phyloP scores from a whole-genome alignment of 345 rosid genomes.

The Hibiscus mutabilis region DNA sequence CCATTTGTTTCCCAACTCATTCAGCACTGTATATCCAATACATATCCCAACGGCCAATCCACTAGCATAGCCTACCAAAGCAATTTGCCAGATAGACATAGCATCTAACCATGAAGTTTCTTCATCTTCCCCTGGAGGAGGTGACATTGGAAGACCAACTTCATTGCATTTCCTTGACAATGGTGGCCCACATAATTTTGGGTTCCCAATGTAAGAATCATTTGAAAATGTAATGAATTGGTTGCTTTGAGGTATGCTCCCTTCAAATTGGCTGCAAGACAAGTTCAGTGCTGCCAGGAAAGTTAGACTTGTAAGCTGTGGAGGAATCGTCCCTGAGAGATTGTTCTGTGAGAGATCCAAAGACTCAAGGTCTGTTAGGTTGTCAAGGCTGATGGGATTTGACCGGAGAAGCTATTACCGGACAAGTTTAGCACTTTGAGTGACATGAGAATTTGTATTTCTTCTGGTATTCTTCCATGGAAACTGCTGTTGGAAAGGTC shows the following conservation, averaged over 20 bases:
- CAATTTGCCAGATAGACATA: not conserved
- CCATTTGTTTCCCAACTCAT: too few relatives aligned
- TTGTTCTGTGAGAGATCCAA: too few relatives aligned
- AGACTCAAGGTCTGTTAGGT: not conserved
- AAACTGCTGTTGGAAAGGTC: constrained; percentile 18
- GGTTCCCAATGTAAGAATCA: not conserved
- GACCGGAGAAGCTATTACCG: constrained; percentile 8
- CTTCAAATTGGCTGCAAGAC: not conserved
- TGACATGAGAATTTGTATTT: not conserved
- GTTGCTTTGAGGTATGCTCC: not conserved
- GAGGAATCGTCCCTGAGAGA: too few relatives aligned
- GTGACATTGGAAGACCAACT: not conserved
- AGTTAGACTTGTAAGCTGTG: not conserved
- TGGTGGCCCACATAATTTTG: too few relatives aligned
- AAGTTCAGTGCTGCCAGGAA: not conserved
- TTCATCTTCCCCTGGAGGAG: not conserved
- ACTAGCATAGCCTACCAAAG: not conserved
- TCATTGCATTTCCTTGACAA: too few relatives aligned
- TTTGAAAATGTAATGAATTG: not conserved
- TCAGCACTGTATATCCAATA: too few relatives aligned
- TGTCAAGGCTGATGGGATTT: not conserved
- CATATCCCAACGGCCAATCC: not conserved
- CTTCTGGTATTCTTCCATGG: constrained; percentile 9
- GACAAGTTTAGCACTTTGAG: constrained; percentile 11
- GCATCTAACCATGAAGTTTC: not conserved